phyloP scores from a whole-genome alignment of 495 filamentous ascomycete genomes.

The Aspergillus sclerotioniger region DNA sequence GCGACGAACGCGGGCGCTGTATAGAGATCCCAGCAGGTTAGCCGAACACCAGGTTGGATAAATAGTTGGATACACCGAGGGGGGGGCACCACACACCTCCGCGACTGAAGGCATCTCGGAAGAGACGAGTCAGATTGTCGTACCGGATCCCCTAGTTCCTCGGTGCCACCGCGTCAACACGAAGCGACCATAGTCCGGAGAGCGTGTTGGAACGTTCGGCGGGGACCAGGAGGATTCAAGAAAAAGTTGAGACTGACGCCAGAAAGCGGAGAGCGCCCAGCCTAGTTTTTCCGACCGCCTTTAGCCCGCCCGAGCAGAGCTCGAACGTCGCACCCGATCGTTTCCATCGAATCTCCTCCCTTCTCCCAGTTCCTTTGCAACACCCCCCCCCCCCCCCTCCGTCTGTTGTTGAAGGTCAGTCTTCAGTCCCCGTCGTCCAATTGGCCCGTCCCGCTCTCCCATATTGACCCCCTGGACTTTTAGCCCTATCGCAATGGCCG shows the following conservation, averaged over 20 bases:
- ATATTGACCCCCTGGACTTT: constrained; percentile 3
- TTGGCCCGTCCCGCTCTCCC: background rate
- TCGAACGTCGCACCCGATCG: constrained; percentile 33
- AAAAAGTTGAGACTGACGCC: constrained; percentile 25
- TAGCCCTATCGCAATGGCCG: constrained; percentile 53
- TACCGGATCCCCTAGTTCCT: constrained; percentile 5
- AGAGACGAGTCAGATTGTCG: constrained; percentile 10
- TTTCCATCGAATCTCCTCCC: constrained; percentile 27
- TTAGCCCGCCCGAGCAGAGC: constrained; percentile 25
- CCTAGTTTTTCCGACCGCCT: constrained; percentile 48
- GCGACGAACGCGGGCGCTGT: constrained; percentile 44
- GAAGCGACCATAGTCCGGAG: constrained; percentile 3
- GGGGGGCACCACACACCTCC: constrained; percentile 33
- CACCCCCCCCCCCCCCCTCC: constrained; percentile 6
- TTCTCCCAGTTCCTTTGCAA: constrained; percentile 3
- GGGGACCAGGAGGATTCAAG: constrained; percentile 5
- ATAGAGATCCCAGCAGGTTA: constrained; percentile 1
- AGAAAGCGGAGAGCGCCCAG: constrained; percentile 16
- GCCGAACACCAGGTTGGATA: background rate
- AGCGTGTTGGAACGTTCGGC: background rate
- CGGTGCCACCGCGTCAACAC: constrained; percentile 4
- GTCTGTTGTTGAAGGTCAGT: constrained; percentile 14
- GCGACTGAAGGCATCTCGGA: constrained; percentile 42
- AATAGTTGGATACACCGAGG: background rate
- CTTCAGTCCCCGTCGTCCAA: background rate